A percentile compares a stretch with the other conserved stretches of the same genome.
phyloP scores from a whole-genome alignment of 73 alveolate species.

The Paraurostyla sp. region DNA sequence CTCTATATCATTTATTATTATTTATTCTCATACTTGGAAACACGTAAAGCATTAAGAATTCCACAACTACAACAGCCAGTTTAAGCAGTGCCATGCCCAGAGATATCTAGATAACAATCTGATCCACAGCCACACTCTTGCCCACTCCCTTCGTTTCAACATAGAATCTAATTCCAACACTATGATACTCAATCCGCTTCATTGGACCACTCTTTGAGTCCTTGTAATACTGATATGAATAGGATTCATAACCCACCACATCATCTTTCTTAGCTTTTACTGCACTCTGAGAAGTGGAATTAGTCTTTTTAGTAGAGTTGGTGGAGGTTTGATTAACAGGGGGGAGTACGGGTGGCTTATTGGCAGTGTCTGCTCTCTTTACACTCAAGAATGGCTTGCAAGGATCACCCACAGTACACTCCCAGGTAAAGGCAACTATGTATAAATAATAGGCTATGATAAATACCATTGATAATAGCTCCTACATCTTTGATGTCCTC shows the following conservation, averaged over 20 bases:
- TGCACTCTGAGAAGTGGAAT: too few species aligned
- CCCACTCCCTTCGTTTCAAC: constrained; percentile 57
- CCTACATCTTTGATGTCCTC: constrained; percentile 15
- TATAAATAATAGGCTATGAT: background rate
- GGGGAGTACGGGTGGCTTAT: background rate
- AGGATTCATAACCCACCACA: background rate
- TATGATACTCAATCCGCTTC: background rate
- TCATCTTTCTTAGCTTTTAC: too few species aligned
- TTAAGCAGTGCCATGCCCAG: constrained; percentile 60
- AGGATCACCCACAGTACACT: constrained; percentile 6
- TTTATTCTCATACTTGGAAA: constrained; percentile 38
- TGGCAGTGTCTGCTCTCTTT: background rate
- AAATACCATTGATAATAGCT: constrained; percentile 19
- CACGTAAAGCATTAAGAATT: constrained; percentile 41
- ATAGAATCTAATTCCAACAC: constrained; percentile 15
- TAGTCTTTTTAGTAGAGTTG: too few species aligned
- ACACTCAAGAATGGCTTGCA: constrained; percentile 36
- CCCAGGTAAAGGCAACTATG: constrained; percentile 48
- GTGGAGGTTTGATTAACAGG: too few species aligned
- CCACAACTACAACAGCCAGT: constrained; percentile 24
- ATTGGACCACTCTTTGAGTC: background rate
- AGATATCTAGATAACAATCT: background rate
- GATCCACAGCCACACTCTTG: background rate
- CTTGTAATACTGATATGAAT: background rate
- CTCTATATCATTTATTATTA: background rate